Conservation (phyloP, 495 filamentous ascomycete genomes). For the Evansstolkia leycettana region DNA sequence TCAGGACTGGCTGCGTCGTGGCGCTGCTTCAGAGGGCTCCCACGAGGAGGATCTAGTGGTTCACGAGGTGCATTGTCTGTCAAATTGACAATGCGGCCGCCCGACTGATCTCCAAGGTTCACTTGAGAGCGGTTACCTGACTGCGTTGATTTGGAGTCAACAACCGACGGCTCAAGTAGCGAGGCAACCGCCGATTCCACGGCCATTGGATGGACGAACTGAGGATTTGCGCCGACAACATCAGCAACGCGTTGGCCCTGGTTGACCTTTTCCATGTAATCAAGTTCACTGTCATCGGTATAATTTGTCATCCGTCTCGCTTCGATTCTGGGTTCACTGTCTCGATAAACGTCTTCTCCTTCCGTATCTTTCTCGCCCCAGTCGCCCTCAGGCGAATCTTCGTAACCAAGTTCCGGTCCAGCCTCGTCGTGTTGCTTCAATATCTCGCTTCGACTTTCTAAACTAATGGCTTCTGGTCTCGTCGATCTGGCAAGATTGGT, state of each 20-base stretch:
- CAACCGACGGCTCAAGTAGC: slow-evolving; percentile 65
- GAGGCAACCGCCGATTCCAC: slow-evolving; percentile 86
- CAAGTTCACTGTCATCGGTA: slow-evolving; percentile 55
- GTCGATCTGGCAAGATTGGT: slow-evolving; percentile 40
- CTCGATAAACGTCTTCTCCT: slow-evolving; percentile 16
- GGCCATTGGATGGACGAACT: slow-evolving; percentile 57
- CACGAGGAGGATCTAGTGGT: slow-evolving; percentile 13
- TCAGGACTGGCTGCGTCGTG: slow-evolving; percentile 29
- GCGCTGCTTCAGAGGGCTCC: slow-evolving; percentile 34
- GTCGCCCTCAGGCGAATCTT: slow-evolving; percentile 16
- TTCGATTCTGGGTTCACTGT: slow-evolving; percentile 26
- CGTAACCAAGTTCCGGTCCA: slow-evolving; percentile 28
- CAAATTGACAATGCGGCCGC: slow-evolving; percentile 6
- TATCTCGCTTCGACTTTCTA: slow-evolving; percentile 34
- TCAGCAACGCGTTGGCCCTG: slow-evolving; percentile 53
- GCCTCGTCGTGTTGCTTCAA: slow-evolving; percentile 24
- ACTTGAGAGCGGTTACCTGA: slow-evolving; percentile 26
- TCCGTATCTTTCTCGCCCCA: slow-evolving; percentile 12
- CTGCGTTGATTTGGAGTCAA: slow-evolving; percentile 23
- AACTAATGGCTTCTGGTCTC: slow-evolving; percentile 38
- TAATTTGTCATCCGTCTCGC: slow-evolving; percentile 46
- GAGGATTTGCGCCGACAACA: slow-evolving; percentile 56
- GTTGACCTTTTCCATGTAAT: slow-evolving; percentile 46
- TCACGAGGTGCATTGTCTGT: slow-evolving; percentile 9
- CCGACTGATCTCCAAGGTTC: slow-evolving; percentile 16